phyloP scores from a whole-genome alignment of 208 protist species.

The Angomonas deanei region DNA sequence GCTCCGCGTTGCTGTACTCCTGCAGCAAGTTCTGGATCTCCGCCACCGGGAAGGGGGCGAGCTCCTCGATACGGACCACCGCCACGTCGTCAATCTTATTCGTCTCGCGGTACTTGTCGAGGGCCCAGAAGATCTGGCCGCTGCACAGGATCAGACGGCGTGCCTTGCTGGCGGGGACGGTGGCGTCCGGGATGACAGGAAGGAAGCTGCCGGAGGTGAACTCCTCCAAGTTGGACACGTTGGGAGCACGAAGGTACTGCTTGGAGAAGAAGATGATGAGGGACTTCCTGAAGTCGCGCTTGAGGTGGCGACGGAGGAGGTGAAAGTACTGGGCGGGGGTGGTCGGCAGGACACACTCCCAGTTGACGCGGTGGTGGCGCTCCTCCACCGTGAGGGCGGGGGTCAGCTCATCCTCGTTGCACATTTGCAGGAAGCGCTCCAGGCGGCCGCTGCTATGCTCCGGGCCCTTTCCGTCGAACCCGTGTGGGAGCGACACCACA shows the following conservation, averaged over 20 bases:
- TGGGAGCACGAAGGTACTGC: constrained; percentile 83
- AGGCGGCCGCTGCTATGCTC: constrained; percentile 97
- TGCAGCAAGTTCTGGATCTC: constrained; percentile 76
- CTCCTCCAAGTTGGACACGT: constrained; percentile 71
- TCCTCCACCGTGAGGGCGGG: constrained; percentile 64
- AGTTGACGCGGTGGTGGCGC: constrained; percentile 82
- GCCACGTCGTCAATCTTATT: constrained; percentile 73
- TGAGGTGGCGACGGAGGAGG: constrained; percentile 95
- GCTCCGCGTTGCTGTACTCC: constrained; percentile 87
- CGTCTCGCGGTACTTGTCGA: constrained; percentile 65
- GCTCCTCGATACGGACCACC: constrained; percentile 93
- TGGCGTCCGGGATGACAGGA: constrained; percentile 72
- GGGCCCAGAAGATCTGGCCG: constrained; percentile 97
- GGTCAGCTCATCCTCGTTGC: constrained; percentile 90
- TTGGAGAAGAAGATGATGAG: constrained; percentile 94
- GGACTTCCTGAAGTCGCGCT: constrained; percentile 98
- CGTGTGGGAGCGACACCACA: constrained; percentile 97
- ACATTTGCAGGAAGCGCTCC: constrained; percentile 97
- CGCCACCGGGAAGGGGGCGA: constrained; percentile 96
- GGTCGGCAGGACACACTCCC: constrained; percentile 89
- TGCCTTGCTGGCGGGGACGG: constrained; percentile 55
- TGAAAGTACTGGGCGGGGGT: constrained; percentile 99
- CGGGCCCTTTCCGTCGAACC: constrained; percentile 96
- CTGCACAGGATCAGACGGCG: constrained; percentile 93
- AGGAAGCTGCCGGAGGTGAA: constrained; percentile 57